Percentiles rank a stretch among this genome's conserved stretches.
phyloP scores from a whole-genome alignment of 345 rosid genomes.

The Microcos paniculata region DNA sequence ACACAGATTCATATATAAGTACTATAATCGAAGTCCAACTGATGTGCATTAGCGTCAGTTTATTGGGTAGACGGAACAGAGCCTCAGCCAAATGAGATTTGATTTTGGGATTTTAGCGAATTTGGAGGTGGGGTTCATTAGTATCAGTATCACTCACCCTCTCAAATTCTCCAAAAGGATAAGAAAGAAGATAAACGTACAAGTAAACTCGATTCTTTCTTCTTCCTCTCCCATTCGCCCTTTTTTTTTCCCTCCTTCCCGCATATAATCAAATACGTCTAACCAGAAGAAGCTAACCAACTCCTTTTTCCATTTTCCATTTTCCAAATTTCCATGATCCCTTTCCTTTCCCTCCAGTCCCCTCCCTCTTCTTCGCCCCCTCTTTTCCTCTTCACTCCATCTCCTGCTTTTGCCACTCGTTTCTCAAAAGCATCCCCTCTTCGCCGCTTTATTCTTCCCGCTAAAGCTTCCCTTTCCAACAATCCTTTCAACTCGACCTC shows the following conservation, averaged over 20 bases:
- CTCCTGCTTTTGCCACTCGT: not conserved
- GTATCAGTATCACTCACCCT: not conserved
- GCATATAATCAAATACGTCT: not conserved
- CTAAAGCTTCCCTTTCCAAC: slow-evolving; percentile 36
- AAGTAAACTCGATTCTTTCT: not conserved
- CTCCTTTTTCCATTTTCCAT: not conserved
- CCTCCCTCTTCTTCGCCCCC: slow-evolving; percentile 9
- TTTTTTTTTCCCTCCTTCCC: not conserved
- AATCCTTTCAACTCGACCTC: slow-evolving; percentile 25
- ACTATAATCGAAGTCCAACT: no score
- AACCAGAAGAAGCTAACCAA: not conserved
- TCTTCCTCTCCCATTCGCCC: no score
- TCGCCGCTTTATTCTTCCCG: slow-evolving; percentile 28
- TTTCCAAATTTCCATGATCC: slow-evolving; percentile 35
- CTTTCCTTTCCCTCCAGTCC: slow-evolving; percentile 31
- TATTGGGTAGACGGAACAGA: no score
- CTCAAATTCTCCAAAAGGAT: not conserved
- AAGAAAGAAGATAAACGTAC: slow-evolving; percentile 5
- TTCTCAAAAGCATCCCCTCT: slow-evolving; percentile 28
- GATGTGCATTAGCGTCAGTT: no score
- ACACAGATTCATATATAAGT: no score
- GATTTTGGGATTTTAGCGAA: no score
- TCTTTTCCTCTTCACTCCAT: slow-evolving; percentile 20
- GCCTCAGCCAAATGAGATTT: not conserved
- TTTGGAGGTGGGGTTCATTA: not conserved